Percentiles rank a stretch among this genome's conserved stretches.
Evolutionary conservation across 805 yeast species (phyloP).

Genomic region (Candida koratica): DNA sequence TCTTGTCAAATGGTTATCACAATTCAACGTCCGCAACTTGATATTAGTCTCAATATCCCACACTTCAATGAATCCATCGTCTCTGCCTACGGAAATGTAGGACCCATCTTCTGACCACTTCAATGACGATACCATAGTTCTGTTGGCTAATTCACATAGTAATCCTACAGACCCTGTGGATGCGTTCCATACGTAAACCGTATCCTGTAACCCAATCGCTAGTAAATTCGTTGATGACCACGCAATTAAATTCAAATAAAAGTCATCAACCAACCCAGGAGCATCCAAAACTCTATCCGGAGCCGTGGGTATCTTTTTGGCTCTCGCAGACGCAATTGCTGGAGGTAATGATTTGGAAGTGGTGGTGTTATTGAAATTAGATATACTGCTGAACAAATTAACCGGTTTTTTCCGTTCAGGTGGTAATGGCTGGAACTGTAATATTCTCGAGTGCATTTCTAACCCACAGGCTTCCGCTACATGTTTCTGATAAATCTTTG

Average conservation of each 20-base stretch:
- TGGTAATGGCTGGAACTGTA: conserved; percentile 83
- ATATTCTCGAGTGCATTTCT: conserved; percentile 72
- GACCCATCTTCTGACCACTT: conserved; percentile 91
- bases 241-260: conserved; percentile 76
- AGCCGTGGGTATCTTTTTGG: conserved; percentile 75
- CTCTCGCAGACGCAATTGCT: conserved; percentile 57
- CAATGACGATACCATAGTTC: conserved; percentile 60
- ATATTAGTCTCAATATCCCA: conserved; percentile 85
- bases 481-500: conserved; percentile 63
- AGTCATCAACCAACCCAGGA: conserved; percentile 91
- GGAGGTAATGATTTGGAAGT: conserved; percentile 34
- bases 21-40: conserved; percentile 74
- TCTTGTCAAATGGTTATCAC: conserved; percentile 59
- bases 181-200: conserved; percentile 93
- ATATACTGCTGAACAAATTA: conserved; percentile 27
- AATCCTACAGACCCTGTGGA: conserved; percentile 70
- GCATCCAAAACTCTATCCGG: conserved; percentile 96
- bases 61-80: conserved; percentile 80
- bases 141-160: conserved; percentile 50
- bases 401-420: conserved; percentile 53
- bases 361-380: conserved; percentile 17
- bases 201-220: conserved; percentile 82
- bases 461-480: conserved; percentile 96
- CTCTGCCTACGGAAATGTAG: conserved; percentile 77
- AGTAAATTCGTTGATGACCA: conserved; percentile 83